Percentiles rank a stretch among this genome's conserved stretches.
phyloP scores from a whole-genome alignment of 129 eudicot species.

The Mikania micrantha region DNA sequence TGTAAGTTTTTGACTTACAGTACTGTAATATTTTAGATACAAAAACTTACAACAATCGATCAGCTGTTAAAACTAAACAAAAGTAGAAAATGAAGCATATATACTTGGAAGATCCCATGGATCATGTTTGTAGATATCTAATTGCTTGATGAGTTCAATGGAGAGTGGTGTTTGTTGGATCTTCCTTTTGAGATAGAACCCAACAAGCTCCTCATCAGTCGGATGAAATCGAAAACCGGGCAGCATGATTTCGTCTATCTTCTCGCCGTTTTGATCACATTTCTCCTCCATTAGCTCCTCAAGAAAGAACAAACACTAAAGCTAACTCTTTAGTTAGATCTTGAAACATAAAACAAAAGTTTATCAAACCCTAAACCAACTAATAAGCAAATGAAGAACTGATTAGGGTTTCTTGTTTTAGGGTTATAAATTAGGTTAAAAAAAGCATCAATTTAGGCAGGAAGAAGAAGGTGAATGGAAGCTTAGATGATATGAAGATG shows the following conservation, averaged over 20 bases:
- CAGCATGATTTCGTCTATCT: conserved; percentile 68
- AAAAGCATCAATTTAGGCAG: conserved; percentile 34
- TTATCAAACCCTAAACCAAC: neutral
- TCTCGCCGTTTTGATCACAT: conserved; percentile 38
- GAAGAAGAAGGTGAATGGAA: conserved; percentile 23
- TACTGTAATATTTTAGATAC: too few relatives aligned
- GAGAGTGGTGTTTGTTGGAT: conserved; percentile 82
- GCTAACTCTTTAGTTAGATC: conserved; percentile 11
- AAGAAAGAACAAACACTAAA: neutral
- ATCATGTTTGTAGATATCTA: conserved; percentile 80
- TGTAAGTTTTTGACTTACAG: too few relatives aligned
- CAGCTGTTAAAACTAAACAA: too few relatives aligned
- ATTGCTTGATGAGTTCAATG: conserved; percentile 87
- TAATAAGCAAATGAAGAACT: neutral
- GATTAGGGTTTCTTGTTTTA: conserved; percentile 28
- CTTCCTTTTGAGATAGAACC: conserved; percentile 88
- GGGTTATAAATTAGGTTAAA: conserved; percentile 38
- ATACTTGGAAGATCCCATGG: conserved; percentile 99
- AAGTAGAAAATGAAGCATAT: neutral
- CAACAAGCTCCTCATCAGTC: conserved; percentile 90
- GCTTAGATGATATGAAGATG: conserved; percentile 42
- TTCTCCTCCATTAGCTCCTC: conserved; percentile 46
- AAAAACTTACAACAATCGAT: too few relatives aligned
- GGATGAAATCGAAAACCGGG: conserved; percentile 99
- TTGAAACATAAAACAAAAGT: conserved; percentile 9